phyloP scores from a whole-genome alignment of 2,329 filamentous ascomycete species.

The Curvularia verruculosa region DNA sequence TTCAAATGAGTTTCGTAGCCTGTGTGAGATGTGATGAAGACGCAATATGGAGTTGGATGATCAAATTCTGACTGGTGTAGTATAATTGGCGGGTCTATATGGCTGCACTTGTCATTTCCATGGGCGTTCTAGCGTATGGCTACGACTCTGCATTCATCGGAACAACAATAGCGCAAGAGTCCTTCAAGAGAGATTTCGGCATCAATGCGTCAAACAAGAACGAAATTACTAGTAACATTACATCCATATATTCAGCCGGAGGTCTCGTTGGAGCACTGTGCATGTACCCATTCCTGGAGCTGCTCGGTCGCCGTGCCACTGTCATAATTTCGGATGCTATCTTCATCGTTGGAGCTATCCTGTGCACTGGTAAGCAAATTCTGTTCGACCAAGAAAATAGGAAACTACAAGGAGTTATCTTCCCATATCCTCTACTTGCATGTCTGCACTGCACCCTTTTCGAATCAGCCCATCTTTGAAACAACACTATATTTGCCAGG shows the following conservation, averaged over 20 bases:
- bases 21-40: neutral
- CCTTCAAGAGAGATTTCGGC: constrained; percentile 56
- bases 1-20: no score
- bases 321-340: constrained; percentile 55
- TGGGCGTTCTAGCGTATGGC: constrained; percentile 53
- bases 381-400: neutral
- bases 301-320: constrained; percentile 58
- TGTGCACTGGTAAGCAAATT: constrained; percentile 38
- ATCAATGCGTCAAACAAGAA: constrained; percentile 42
- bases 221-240: constrained; percentile 56
- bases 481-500: neutral
- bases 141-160: constrained; percentile 63
- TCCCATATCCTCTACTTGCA: neutral
- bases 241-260: constrained; percentile 56
- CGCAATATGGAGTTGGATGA: neutral
- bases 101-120: constrained; percentile 57
- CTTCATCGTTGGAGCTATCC: constrained; percentile 51
- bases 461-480: neutral
- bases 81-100: constrained; percentile 61
- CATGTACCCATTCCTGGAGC: constrained; percentile 54
- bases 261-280: constrained; percentile 60
- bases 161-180: constrained; percentile 58
- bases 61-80: constrained; percentile 11
- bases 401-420: neutral
- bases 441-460: neutral